A percentile compares a stretch with the other conserved stretches of the same genome.
These are phyloP conservation scores for Volvariella surrecta DNA, from an alignment of 1,284 basidiomycete species.

Conservation along the genomic window DNA sequence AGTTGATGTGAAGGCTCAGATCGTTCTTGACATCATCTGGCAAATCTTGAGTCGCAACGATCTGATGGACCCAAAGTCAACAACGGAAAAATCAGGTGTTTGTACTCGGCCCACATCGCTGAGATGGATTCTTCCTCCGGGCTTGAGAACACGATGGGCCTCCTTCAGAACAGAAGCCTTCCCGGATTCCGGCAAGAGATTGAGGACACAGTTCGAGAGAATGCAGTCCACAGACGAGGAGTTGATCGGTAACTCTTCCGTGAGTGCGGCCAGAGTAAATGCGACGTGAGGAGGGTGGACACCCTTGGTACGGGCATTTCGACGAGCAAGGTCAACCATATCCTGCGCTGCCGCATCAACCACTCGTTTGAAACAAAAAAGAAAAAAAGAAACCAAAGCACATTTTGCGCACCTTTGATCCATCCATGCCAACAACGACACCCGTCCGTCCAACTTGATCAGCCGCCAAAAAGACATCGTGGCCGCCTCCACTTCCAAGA, in stretches of 20 bases:
- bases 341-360: constrained; percentile 23
- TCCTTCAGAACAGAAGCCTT: constrained; percentile 35
- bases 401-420: constrained; percentile 24
- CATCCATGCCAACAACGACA: constrained; percentile 42
- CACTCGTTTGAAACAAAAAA: constrained; percentile 1
- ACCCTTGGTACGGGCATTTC: constrained; percentile 30
- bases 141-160: constrained; percentile 35
- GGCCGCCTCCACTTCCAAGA: constrained; percentile 45
- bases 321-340: constrained; percentile 37
- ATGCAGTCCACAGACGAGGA: constrained; percentile 41
- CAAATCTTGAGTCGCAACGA: constrained; percentile 31
- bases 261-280: constrained; percentile 33
- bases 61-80: constrained; percentile 19
- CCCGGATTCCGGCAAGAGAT: constrained; percentile 31
- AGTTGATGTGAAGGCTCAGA: constrained; percentile 30
- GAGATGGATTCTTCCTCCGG: constrained; percentile 38
- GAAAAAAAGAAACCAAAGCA: neutral
- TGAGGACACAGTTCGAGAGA: constrained; percentile 47
- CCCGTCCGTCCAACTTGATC: constrained; percentile 37
- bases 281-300: constrained; percentile 35
- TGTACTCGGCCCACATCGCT: constrained; percentile 24
- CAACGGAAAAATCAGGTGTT: neutral
- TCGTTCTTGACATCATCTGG: constrained; percentile 31
- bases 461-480: constrained; percentile 45
- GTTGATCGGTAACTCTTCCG: constrained; percentile 35